phyloP scores from a whole-genome alignment of 2,329 filamentous ascomycete species.

The Dactylonectria estremocensis region DNA sequence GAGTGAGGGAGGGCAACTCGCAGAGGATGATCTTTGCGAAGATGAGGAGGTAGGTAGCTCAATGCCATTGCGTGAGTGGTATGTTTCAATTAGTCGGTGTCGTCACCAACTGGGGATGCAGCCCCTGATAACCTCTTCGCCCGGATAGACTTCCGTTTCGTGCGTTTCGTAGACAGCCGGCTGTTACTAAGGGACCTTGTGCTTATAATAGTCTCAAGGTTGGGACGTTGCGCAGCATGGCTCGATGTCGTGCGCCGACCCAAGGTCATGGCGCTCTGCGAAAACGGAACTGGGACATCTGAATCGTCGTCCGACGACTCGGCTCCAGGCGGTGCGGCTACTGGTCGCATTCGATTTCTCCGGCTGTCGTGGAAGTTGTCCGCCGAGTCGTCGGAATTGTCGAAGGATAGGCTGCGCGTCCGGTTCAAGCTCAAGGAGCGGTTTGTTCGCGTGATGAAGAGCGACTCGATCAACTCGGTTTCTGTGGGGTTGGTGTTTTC shows the following conservation, averaged over 20 bases:
- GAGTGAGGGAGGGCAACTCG: constrained; percentile 24
- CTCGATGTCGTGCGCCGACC: constrained; percentile 48
- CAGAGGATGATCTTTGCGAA: not conserved
- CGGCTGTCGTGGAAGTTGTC: constrained; percentile 51
- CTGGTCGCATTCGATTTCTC: constrained; percentile 47
- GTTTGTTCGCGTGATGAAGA: constrained; percentile 54
- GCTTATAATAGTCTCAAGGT: constrained; percentile 64
- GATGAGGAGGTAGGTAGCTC: not conserved
- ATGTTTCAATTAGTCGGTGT: constrained; percentile 49
- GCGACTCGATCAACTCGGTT: constrained; percentile 61
- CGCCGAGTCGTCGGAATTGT: constrained; percentile 54
- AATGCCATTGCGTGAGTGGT: constrained; percentile 12
- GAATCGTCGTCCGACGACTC: constrained; percentile 55
- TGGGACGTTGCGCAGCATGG: constrained; percentile 60
- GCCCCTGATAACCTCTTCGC: constrained; percentile 50
- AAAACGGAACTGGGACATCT: constrained; percentile 43
- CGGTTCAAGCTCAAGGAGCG: constrained; percentile 52
- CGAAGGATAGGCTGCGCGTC: constrained; percentile 57
- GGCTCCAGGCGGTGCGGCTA: constrained; percentile 49
- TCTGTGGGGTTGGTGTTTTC: constrained; percentile 58
- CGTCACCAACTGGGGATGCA: constrained; percentile 57
- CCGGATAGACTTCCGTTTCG: constrained; percentile 50
- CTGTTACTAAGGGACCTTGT: constrained; percentile 53
- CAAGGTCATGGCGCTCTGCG: constrained; percentile 42
- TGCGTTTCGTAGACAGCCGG: constrained; percentile 49